These are phyloP conservation scores for Cladophialophora immunda DNA, from an alignment of 2,329 filamentous ascomycete species.

Conservation along the genomic window DNA sequence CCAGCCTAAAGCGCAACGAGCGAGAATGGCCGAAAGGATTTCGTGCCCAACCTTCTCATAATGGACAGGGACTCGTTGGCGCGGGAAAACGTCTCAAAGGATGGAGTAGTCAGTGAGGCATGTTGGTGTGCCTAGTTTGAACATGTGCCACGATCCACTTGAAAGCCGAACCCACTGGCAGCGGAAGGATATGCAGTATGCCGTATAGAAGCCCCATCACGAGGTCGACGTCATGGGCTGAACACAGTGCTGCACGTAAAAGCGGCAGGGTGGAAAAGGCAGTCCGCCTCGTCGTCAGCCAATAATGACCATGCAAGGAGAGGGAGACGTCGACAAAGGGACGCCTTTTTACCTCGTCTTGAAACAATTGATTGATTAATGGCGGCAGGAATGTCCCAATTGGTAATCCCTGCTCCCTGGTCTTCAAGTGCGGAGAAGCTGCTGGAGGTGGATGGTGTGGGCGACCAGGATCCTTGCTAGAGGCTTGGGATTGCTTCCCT, in stretches of 20 bases:
- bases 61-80: neutral
- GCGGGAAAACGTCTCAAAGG: neutral
- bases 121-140: neutral
- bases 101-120: neutral
- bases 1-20: conserved; percentile 21
- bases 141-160: neutral
- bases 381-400: neutral
- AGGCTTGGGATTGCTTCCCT: conserved; percentile 5
- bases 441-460: neutral
- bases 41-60: neutral
- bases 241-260: neutral
- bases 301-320: neutral
- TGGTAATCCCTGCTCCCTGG: neutral
- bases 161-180: neutral
- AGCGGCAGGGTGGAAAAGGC: neutral
- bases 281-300: neutral
- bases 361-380: neutral
- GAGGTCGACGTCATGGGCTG: neutral
- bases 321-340: neutral
- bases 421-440: neutral
- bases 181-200: neutral
- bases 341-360: neutral
- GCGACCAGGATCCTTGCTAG: conserved; percentile 3
- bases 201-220: neutral
- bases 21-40: conserved; percentile 3